Conservation (phyloP, 2,329 filamentous ascomycete genomes). For the Curvularia sp. region DNA sequence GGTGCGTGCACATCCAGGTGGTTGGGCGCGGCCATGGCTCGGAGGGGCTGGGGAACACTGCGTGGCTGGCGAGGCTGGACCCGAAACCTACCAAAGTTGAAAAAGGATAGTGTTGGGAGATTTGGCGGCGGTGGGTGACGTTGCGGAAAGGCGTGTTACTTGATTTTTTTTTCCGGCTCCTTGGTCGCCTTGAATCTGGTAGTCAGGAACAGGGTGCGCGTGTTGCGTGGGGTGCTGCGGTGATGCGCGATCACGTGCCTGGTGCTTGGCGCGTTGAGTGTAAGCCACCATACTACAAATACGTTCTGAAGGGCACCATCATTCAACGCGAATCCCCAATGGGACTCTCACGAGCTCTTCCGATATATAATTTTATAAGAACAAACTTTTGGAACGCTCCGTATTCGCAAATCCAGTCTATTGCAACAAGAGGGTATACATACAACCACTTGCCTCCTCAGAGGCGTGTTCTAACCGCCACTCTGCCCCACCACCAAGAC, state of each 20-base stretch:
- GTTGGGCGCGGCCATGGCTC: conserved; percentile 26
- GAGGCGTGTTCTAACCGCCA: not conserved
- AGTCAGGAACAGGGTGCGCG: not conserved
- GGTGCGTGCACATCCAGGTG: conserved; percentile 31
- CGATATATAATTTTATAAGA: not conserved
- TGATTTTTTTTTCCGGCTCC: not conserved
- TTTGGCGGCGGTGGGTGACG: conserved; percentile 5
- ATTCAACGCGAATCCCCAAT: not conserved
- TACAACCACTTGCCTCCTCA: not conserved
- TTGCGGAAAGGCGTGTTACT: conserved; percentile 1
- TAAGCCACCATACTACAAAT: not conserved
- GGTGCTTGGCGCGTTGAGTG: conserved; percentile 18
- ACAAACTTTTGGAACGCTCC: not conserved
- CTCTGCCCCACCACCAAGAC: not conserved
- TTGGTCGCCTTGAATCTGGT: not conserved
- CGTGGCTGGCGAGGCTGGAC: conserved; percentile 28
- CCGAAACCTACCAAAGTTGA: conserved; percentile 15
- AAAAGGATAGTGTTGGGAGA: conserved; percentile 1
- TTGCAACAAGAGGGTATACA: conserved; percentile 5
- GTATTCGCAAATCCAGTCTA: not conserved
- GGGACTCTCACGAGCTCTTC: not conserved
- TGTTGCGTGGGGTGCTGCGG: not conserved
- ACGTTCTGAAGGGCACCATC: not conserved
- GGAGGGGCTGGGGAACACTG: conserved; percentile 18
- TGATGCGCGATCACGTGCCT: conserved; percentile 19